Base-by-base conservation (phyloP, 805 yeast species). In the Sugiyamaella americana region DNA sequence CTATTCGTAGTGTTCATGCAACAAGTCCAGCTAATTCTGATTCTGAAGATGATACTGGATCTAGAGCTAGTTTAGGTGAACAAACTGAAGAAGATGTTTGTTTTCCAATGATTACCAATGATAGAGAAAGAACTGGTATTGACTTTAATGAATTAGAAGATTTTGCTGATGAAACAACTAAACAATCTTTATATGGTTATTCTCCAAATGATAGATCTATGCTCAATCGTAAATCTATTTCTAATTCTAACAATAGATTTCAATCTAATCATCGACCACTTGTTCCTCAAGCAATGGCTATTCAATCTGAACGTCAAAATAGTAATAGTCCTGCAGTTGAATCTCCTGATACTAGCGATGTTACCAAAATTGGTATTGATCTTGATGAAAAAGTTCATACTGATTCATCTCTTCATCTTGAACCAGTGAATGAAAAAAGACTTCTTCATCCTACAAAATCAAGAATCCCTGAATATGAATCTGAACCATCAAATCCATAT, bases 81-180 rank as follows among this genome's bases (percentile, higher is more conserved):
- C 41, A 38, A 38, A 96, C 87, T 60, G 87, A 96, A 0, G 98
- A 91, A 59, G 96, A 91, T 74, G 98, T 91, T 39, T 91, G 98
- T 71, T 89, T 89, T 66, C 98, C 98, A 1, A 83, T 87, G 87
- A 69, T 79, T 42, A 80, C 85, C 3, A 83, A 82, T 50, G 78
- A 75, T 47, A 70, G 72, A 11, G 70, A 78, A 21, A 54, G 77
- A 37, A 80, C 80, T 50, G 96, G 95, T 16, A 86, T 93, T 55
- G 96, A 91, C 65, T 87, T 91, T 58, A 87, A 80, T 58, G 97
- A 88, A 59, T 76, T 91, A 54, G 96, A 87, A 49, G 93, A 84
- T 55, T 87, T 84, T 59, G 79, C 84, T 38, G 71, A 71, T 44
- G 41, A 38, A 16, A 5, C 26, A 6, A 20, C 21, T 83, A 78